Conservation (phyloP, 805 yeast genomes). For the Yarrowia sp. region DNA sequence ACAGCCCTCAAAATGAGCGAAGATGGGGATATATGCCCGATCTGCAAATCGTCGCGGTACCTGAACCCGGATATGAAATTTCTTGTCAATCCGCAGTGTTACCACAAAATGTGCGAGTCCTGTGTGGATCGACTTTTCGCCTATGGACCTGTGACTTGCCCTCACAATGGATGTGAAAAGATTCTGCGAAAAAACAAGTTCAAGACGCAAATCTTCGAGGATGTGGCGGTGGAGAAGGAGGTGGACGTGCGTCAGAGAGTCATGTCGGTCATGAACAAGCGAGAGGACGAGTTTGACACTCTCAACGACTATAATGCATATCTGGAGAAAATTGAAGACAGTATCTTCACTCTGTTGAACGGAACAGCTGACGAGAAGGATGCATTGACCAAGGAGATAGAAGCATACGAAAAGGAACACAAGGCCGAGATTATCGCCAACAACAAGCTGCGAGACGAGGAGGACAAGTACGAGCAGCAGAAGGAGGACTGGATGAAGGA, state of each 20-base stretch:
- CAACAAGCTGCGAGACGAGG: conserved; percentile 74
- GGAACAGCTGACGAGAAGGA: conserved; percentile 74
- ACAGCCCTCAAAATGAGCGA: conserved; percentile 28
- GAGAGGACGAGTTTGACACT: conserved; percentile 70
- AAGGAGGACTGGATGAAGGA: conserved; percentile 67
- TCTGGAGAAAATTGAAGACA: conserved; percentile 81
- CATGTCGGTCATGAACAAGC: conserved; percentile 77
- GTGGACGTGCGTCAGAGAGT: conserved; percentile 88
- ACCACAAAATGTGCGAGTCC: conserved; percentile 93
- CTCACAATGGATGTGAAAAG: conserved; percentile 89
- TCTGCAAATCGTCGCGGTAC: conserved; percentile 94
- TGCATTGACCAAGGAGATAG: conserved; percentile 59
- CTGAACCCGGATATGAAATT: conserved; percentile 92
- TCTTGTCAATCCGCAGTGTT: conserved; percentile 95
- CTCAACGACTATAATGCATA: conserved; percentile 73
- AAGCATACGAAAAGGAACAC: conserved; percentile 70
- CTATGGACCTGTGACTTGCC: conserved; percentile 96
- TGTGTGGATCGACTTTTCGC: conserved; percentile 96
- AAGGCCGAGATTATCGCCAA: conserved; percentile 77
- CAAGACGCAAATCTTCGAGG: conserved; percentile 92
- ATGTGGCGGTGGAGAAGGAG: conserved; percentile 86
- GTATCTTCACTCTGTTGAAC: conserved; percentile 76
- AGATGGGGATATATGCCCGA: conserved; percentile 84
- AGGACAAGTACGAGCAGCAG: conserved; percentile 66
- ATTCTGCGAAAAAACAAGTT: conserved; percentile 86